Conservation (phyloP, 2,329 filamentous ascomycete species). For the Exophiala sideris region DNA sequence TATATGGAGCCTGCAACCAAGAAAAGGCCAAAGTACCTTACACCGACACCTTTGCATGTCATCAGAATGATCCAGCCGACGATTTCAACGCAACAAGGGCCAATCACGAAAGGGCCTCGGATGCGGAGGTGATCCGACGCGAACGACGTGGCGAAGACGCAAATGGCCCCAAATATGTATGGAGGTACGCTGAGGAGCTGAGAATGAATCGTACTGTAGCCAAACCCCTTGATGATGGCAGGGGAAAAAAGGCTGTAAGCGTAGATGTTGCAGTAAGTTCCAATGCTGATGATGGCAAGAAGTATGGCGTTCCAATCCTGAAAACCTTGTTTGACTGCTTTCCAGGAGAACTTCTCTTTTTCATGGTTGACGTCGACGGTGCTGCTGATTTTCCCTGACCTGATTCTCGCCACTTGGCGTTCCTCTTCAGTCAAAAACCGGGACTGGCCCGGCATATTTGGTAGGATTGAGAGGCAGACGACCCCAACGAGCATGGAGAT, state of each 20-base stretch:
- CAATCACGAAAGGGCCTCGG: no score
- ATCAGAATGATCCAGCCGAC: no score
- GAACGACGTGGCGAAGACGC: no score
- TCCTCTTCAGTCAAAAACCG: conserved; percentile 1
- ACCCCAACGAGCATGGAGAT: background rate
- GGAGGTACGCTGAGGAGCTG: no score
- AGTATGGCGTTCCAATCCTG: background rate
- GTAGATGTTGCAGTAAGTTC: conserved; percentile 4
- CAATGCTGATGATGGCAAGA: background rate
- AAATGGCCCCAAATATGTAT: no score
- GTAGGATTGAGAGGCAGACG: background rate
- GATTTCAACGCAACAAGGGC: no score
- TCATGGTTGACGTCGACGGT: background rate
- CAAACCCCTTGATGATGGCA: background rate
- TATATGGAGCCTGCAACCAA: no score
- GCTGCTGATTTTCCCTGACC: background rate
- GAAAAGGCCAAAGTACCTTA: no score
- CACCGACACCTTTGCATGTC: no score
- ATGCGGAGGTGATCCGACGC: no score
- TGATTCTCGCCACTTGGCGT: background rate
- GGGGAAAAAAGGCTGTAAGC: background rate
- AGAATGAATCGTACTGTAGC: no score
- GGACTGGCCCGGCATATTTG: background rate
- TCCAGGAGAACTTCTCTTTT: conserved; percentile 1
- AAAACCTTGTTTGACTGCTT: background rate